These are phyloP conservation scores for Trametes meyenii DNA, from an alignment of 768 basidiomycete genomes.

Conservation along the genomic window DNA sequence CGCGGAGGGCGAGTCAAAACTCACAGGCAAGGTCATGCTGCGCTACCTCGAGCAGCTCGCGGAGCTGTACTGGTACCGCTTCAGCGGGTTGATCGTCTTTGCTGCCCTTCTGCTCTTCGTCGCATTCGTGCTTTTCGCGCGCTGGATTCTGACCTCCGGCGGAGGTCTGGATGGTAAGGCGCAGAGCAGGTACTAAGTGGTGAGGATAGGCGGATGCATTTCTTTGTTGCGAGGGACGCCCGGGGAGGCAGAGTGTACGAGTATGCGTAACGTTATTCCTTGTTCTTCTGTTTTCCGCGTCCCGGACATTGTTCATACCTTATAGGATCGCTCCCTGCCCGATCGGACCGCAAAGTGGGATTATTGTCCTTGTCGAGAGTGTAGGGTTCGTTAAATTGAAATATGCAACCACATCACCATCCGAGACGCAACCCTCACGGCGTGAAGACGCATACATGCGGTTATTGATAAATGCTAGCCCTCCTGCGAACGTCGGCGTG, in stretches of 20 bases:
- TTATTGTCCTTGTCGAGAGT: not conserved
- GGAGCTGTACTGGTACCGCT: constrained; percentile 35
- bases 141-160: constrained; percentile 4
- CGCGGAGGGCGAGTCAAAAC: constrained; percentile 35
- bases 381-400: too few relatives aligned
- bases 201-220: not conserved
- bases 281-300: not conserved
- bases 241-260: constrained; percentile 10
- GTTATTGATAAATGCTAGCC: too few relatives aligned
- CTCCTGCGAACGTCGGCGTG: too few relatives aligned
- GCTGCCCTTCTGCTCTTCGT: constrained; percentile 19
- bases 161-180: constrained; percentile 16
- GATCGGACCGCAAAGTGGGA: not conserved
- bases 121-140: constrained; percentile 16
- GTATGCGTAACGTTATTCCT: constrained; percentile 21
- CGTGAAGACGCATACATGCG: too few relatives aligned
- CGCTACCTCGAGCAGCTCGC: constrained; percentile 34
- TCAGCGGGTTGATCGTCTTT: constrained; percentile 27
- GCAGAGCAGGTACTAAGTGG: constrained; percentile 15
- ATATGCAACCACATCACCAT: too few relatives aligned
- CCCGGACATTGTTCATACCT: constrained; percentile 18
- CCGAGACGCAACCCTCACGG: too few relatives aligned
- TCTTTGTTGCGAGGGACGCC: not conserved
- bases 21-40: constrained; percentile 35
- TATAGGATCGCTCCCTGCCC: not conserved